phyloP scores from a whole-genome alignment of 495 filamentous ascomycete genomes.

The Hyaloscypha variabilis region DNA sequence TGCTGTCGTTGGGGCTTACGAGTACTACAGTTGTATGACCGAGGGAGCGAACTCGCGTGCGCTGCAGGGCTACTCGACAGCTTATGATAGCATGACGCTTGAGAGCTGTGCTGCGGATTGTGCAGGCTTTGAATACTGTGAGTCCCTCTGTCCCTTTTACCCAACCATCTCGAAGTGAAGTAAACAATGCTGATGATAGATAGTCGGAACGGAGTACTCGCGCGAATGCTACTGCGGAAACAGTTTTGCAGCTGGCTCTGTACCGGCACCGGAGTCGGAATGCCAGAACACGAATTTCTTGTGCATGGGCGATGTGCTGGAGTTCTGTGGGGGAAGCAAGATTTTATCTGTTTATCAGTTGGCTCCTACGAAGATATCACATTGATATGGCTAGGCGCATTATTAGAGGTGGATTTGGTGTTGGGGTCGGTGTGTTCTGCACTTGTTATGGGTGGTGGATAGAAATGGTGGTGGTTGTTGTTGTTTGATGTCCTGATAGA shows the following conservation, averaged over 20 bases:
- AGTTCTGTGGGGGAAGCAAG: constrained; percentile 44
- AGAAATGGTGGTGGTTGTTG: too few species aligned
- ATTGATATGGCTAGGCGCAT: too few species aligned
- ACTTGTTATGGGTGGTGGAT: too few species aligned
- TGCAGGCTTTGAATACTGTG: constrained; percentile 47
- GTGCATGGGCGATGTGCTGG: constrained; percentile 40
- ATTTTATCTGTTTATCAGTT: constrained; percentile 41
- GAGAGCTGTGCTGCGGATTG: constrained; percentile 59
- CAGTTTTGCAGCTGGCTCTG: constrained; percentile 30
- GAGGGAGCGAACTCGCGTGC: constrained; percentile 16
- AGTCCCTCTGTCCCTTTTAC: too few species aligned
- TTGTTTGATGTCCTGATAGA: too few species aligned
- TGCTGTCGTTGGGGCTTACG: not conserved
- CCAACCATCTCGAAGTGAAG: too few species aligned
- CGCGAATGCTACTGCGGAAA: constrained; percentile 65
- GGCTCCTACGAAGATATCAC: too few species aligned
- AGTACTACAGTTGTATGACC: constrained; percentile 8
- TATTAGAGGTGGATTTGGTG: too few species aligned
- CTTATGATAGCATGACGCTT: constrained; percentile 40
- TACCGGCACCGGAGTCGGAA: constrained; percentile 45
- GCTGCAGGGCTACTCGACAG: not conserved
- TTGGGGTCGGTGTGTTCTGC: too few species aligned
- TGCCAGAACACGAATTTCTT: constrained; percentile 38
- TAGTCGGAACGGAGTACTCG: constrained; percentile 62
- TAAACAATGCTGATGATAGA: too few species aligned